Percentiles rank a stretch among this genome's conserved stretches.
These are phyloP conservation scores for Trichopus zeylanicus DNA, from an alignment of 116 monocot species.

Conservation along the genomic window DNA sequence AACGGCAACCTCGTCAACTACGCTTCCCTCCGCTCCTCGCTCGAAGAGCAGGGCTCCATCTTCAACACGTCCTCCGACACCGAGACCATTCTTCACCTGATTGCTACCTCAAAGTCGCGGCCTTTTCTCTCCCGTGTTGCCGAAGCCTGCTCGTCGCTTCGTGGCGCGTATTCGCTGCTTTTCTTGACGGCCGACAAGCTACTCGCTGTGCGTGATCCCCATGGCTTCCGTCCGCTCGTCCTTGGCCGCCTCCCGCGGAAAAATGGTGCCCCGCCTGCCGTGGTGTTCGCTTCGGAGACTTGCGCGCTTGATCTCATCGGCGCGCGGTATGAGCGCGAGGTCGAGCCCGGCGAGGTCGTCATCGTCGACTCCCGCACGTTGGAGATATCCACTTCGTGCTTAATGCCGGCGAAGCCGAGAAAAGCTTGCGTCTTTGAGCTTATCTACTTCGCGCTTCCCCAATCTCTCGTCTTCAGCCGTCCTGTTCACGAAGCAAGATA, in stretches of 20 bases:
- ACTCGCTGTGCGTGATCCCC: conserved; percentile 70
- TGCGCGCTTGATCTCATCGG: conserved; percentile 85
- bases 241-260: conserved; percentile 43
- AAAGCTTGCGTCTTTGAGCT: conserved; percentile 93
- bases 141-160: conserved; percentile 62
- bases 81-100: conserved; percentile 80
- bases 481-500: conserved; percentile 47
- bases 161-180: conserved; percentile 74
- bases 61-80: conserved; percentile 90
- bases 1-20: conserved; percentile 91
- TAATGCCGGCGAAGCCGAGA: conserved; percentile 44
- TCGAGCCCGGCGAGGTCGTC: conserved; percentile 67
- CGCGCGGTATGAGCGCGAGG: conserved; percentile 67
- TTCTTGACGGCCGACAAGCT: conserved; percentile 73
- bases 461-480: conserved; percentile 70
- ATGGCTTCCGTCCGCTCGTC: conserved; percentile 86
- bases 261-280: conserved; percentile 20
- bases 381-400: conserved; percentile 45
- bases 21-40: conserved; percentile 33
- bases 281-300: conserved; percentile 88
- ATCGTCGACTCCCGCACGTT: conserved; percentile 40
- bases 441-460: conserved; percentile 86
- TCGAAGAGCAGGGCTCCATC: conserved; percentile 71
- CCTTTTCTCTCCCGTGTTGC: conserved; percentile 62
- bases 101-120: conserved; percentile 66